Conservation (phyloP, 2,329 filamentous ascomycete species). For the Biscogniauxia marginata region DNA sequence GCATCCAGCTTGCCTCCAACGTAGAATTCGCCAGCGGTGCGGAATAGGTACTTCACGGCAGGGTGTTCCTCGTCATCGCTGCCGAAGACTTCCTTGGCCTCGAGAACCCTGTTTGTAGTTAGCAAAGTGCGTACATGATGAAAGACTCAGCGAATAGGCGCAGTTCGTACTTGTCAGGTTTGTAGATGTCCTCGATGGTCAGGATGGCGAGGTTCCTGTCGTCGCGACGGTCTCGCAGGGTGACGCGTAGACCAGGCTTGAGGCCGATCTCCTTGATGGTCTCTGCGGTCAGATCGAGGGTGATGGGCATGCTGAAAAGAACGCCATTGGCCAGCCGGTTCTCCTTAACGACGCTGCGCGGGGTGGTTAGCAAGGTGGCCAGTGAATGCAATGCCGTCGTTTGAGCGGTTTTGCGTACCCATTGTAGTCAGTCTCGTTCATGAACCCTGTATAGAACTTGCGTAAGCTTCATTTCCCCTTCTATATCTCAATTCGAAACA, state of each 20-base stretch:
- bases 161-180: conserved; percentile 79
- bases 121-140: conserved; percentile 53
- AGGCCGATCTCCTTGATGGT: conserved; percentile 73
- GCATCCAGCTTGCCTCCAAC: conserved; percentile 95
- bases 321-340: conserved; percentile 83
- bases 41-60: conserved; percentile 85
- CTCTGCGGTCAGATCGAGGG: conserved; percentile 76
- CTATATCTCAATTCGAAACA: not conserved
- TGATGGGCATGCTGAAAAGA: conserved; percentile 97
- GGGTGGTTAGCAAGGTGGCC: not conserved
- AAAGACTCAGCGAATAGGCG: conserved; percentile 32
- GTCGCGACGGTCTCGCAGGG: conserved; percentile 92
- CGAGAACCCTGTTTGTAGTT: conserved; percentile 62
- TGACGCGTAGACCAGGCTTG: conserved; percentile 77
- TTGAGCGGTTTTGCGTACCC: conserved; percentile 51
- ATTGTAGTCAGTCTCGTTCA: conserved; percentile 97
- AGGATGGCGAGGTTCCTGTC: conserved; percentile 95
- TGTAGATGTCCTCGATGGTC: conserved; percentile 93
- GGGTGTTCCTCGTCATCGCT: conserved; percentile 88
- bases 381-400: too few relatives aligned
- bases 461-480: conserved; percentile 26
- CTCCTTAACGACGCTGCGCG: conserved; percentile 75
- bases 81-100: conserved; percentile 93
- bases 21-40: conserved; percentile 81
- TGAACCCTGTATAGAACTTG: conserved; percentile 67